Conservation (phyloP, 768 basidiomycete genomes). For the Panellus pusillus region DNA sequence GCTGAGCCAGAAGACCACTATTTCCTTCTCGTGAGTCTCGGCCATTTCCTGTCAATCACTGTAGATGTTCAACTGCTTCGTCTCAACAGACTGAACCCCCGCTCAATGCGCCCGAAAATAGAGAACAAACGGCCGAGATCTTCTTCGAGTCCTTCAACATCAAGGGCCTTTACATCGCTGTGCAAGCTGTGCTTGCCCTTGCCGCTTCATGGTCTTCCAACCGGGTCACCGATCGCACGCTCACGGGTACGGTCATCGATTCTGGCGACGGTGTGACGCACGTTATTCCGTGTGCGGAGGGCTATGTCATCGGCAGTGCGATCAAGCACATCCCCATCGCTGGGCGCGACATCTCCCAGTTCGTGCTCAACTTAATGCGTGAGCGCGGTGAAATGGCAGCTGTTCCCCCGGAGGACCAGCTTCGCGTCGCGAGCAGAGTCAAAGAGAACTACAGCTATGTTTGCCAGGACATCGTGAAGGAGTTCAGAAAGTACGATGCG, state of each 20-base stretch:
- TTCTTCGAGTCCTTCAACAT: constrained; percentile 99
- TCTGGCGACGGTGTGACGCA: constrained; percentile 99
- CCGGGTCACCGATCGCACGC: constrained; percentile 83
- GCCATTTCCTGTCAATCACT: not conserved
- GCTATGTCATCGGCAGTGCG: constrained; percentile 97
- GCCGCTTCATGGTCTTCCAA: constrained; percentile 97
- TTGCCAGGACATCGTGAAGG: constrained; percentile 98
- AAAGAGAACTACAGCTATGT: constrained; percentile 99
- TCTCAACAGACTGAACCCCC: constrained; percentile 93
- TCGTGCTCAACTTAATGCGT: constrained; percentile 92
- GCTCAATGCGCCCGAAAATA: constrained; percentile 96
- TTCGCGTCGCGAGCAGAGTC: constrained; percentile 87
- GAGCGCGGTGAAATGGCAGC: constrained; percentile 89
- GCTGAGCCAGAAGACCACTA: constrained; percentile 99
- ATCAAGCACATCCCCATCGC: constrained; percentile 99
- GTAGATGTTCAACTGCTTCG: not conserved
- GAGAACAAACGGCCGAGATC: constrained; percentile 98
- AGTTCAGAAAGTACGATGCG: constrained; percentile 96
- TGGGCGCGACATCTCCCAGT: constrained; percentile 94
- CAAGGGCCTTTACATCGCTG: constrained; percentile 96
- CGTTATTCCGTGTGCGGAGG: constrained; percentile 94
- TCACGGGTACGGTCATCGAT: constrained; percentile 97
- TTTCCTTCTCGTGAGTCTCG: constrained; percentile 81
- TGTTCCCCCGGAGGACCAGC: constrained; percentile 95
- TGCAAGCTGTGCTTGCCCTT: constrained; percentile 96